These are phyloP conservation scores for Zostera marina DNA, from an alignment of 116 monocot genomes.

Conservation along the genomic window DNA sequence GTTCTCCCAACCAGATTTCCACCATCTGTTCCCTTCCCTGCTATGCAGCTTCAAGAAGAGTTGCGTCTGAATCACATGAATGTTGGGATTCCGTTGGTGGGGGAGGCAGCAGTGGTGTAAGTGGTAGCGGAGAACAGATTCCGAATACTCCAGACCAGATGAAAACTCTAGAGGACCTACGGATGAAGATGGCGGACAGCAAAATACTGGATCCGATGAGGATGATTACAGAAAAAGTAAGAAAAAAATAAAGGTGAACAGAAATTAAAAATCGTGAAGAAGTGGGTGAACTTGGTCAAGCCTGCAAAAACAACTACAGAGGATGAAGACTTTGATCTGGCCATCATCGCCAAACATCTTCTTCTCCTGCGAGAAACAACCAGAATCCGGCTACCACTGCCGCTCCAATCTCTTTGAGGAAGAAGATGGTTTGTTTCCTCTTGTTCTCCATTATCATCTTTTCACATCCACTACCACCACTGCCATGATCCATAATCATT, in stretches of 20 bases:
- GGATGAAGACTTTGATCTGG: too few relatives aligned
- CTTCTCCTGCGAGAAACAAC: slow-evolving; percentile 57
- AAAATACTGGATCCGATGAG: too few relatives aligned
- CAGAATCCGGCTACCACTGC: slow-evolving; percentile 2
- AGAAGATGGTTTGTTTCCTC: slow-evolving; percentile 40
- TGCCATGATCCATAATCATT: not conserved
- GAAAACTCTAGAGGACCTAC: too few relatives aligned
- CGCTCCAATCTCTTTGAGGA: slow-evolving; percentile 62
- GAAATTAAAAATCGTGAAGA: too few relatives aligned
- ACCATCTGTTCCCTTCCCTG: slow-evolving; percentile 1
- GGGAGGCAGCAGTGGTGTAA: slow-evolving; percentile 10
- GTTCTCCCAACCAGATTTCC: too few relatives aligned
- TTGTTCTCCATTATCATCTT: not conserved
- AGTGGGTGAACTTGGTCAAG: too few relatives aligned
- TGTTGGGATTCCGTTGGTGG: slow-evolving; percentile 33
- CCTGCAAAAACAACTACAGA: too few relatives aligned
- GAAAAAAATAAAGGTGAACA: too few relatives aligned
- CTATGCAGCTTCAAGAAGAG: slow-evolving; percentile 64
- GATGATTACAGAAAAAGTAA: too few relatives aligned
- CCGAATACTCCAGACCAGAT: too few relatives aligned
- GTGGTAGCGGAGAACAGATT: slow-evolving; percentile 7
- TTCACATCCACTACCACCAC: not conserved
- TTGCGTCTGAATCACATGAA: slow-evolving; percentile 32
- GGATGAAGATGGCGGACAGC: too few relatives aligned
- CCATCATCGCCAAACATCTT: slow-evolving; percentile 40